Conservation (phyloP, 139 green algal species). For the Micractinium sp. region DNA sequence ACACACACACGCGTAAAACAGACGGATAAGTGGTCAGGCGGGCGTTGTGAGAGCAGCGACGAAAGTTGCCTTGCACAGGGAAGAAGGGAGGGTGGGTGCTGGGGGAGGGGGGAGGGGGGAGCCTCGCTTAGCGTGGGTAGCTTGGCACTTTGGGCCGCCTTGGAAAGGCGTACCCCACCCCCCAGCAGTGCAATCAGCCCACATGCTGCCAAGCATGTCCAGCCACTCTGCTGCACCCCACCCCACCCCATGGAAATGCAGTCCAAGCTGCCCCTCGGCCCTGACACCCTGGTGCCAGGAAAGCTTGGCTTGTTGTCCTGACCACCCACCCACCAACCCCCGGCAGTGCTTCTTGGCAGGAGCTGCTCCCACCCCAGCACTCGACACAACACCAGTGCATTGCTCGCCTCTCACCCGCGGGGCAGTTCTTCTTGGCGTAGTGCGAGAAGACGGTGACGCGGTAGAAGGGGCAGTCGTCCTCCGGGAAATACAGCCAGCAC, state of each 20-base stretch:
- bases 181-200: too few species aligned
- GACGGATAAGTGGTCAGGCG: too few species aligned
- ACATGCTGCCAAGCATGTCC: neutral
- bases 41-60: too few species aligned
- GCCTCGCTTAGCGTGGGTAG: conserved; percentile 78
- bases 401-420: conserved; percentile 29
- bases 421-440: conserved; percentile 89
- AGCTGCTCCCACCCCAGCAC: neutral
- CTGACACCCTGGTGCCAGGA: too few species aligned
- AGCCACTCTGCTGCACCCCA: neutral
- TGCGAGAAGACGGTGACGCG: conserved; percentile 90
- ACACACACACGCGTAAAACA: too few species aligned
- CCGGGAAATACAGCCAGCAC: conserved; percentile 96
- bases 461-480: conserved; percentile 93
- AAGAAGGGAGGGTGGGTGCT: neutral
- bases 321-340: neutral
- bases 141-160: conserved; percentile 32
- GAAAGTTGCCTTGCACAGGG: neutral
- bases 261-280: too few species aligned
- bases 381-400: neutral
- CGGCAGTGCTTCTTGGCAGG: neutral
- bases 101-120: conserved; percentile 4
- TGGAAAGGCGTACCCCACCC: too few species aligned
- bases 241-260: neutral
- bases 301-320: neutral